phyloP scores from a whole-genome alignment of 306 rosid species.

The Quercus alba region DNA sequence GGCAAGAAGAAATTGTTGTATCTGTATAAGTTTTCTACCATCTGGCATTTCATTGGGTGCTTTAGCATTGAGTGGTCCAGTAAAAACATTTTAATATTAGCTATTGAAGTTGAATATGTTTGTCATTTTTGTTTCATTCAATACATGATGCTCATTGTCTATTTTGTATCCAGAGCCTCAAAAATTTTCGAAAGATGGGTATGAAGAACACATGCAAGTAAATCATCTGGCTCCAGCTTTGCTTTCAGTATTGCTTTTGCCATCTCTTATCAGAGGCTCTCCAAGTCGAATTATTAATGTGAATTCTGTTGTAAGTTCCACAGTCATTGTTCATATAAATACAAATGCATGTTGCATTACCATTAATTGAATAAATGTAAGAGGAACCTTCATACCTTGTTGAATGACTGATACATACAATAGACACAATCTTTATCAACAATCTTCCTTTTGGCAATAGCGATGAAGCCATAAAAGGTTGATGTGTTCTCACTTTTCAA shows the following conservation, averaged over 20 bases:
- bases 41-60: not conserved
- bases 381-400: too few species aligned
- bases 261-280: conserved; percentile 91
- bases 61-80: not conserved
- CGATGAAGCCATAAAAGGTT: too few species aligned
- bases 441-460: not conserved
- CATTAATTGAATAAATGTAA: too few species aligned
- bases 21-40: not conserved
- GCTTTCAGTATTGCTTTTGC: conserved; percentile 91
- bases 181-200: conserved; percentile 82
- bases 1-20: not conserved
- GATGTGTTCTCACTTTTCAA: too few species aligned
- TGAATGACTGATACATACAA: too few species aligned
- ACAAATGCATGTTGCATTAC: not conserved
- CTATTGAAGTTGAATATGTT: not conserved
- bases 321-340: not conserved
- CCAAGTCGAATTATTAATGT: conserved; percentile 91
- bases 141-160: conserved; percentile 18
- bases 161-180: conserved; percentile 69
- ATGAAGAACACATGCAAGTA: conserved; percentile 97
- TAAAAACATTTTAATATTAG: not conserved
- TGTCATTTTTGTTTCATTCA: not conserved
- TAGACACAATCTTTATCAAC: not conserved
- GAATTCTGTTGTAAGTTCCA: conserved; percentile 81
- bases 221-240: conserved; percentile 95